These are phyloP conservation scores for Theobroma cacao DNA, from an alignment of 345 rosid species.

Conservation along the genomic window DNA sequence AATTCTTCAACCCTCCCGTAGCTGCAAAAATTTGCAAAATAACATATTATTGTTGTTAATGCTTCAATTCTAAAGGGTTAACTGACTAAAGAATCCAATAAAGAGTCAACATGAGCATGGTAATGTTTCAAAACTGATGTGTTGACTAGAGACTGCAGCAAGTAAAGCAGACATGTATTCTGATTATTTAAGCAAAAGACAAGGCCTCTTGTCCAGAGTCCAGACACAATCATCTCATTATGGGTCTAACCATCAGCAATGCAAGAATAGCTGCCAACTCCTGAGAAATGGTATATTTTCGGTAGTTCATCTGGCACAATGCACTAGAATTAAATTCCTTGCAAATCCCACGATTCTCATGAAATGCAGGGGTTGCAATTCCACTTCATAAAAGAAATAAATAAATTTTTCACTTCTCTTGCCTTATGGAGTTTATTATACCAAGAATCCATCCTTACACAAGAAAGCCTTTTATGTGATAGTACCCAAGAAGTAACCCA, in stretches of 20 bases:
- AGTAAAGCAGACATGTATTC: background rate
- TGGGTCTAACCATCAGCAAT: background rate
- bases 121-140: background rate
- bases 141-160: background rate
- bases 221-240: background rate
- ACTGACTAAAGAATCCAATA: background rate
- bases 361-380: background rate
- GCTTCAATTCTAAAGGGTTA: slow-evolving; percentile 2
- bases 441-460: background rate
- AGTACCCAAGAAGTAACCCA: background rate
- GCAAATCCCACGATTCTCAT: background rate
- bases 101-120: slow-evolving; percentile 2
- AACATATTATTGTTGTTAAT: background rate
- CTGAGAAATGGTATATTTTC: background rate
- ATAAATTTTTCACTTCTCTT: background rate
- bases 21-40: slow-evolving; percentile 50
- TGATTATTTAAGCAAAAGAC: background rate
- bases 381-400: background rate
- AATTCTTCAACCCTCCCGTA: slow-evolving; percentile 96
- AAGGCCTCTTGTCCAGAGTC: background rate
- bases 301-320: background rate
- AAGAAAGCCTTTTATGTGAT: background rate
- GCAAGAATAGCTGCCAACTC: background rate
- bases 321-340: background rate
- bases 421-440: background rate